Base-by-base conservation (phyloP, 371 early-diverging fungal genomes). In the Mucor sp. region DNA sequence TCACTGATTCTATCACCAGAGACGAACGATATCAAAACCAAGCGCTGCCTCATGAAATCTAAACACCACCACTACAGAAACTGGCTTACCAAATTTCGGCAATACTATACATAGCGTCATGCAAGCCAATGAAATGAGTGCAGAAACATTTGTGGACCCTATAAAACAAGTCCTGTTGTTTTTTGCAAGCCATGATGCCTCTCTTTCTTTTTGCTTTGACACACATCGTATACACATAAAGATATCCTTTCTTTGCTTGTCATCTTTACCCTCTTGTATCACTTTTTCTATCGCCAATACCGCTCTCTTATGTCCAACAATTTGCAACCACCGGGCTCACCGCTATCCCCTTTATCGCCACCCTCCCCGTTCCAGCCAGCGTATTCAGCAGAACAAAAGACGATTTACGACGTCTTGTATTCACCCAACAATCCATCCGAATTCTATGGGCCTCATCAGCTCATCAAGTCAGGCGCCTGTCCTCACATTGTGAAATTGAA, bases 361-460 rank as follows among this genome's bases (percentile, higher is more conserved):
- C 60, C 58, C 23, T 59, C 69, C 39, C 62, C 68, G 43, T 60
- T 55, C 21, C 66, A 66, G 41, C 41, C 60, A 62, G 44, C 60
- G 1, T 32, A 56, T 32, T 21, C 41, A 32, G 17, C 30, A 19
- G 62, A 74, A 15, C 65, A 57, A 63, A 70, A 66, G 43, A 74
- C 79, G 11, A 74, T 79, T 5, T 82, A 74, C 43, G 76, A 79
- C 65, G 68, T 82, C 23, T 66, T 82, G 32, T 72, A 77, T 65
- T 67, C 76, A 39, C 9, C 71, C n/a, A 69, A 79, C 58, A 79
- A 77, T 47, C 76, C 78, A 39, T 12, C 72, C 37, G 71, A 74
- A 12, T 82, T 81, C 47, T 79, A 79, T 65, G 67, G 72, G 4
- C 58, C 58, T 23, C 63, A 59, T 8, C 68, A 71, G 14, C 59